Percentiles rank a stretch among this genome's conserved stretches.
Evolutionary conservation across 495 filamentous ascomycete species (phyloP).

Genomic region (Pyrenopolyporus hunteri): DNA sequence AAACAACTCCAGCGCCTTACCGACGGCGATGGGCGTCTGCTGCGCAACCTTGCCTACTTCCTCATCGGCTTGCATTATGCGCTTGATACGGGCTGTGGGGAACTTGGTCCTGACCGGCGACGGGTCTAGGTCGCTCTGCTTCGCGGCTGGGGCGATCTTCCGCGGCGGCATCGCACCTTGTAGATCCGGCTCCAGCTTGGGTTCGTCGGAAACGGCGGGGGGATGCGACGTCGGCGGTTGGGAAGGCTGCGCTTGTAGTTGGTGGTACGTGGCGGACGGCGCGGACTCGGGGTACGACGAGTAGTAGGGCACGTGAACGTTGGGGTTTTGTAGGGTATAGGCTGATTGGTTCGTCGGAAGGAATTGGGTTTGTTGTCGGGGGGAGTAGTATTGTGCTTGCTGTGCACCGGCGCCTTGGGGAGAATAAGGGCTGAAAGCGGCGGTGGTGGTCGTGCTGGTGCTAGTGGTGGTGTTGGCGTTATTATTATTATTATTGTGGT

Average conservation of each 20-base stretch:
- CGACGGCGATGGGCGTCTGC: conserved; percentile 91
- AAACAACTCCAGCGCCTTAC: conserved; percentile 95
- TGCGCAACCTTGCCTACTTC: conserved; percentile 99
- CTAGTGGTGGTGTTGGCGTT: too few species aligned
- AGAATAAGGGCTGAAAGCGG: conserved; percentile 30
- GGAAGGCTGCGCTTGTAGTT: conserved; percentile 25
- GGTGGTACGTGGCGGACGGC: conserved; percentile 17
- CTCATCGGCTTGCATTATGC: conserved; percentile 99
- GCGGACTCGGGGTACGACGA: conserved; percentile 31
- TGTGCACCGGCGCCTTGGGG: conserved; percentile 15
- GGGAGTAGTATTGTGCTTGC: conserved; percentile 26
- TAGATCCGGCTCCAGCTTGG: background rate
- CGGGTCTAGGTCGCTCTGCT: conserved; percentile 50
- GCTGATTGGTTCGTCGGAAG: conserved; percentile 11
- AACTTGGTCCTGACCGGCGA: conserved; percentile 93
- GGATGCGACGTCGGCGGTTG: conserved; percentile 32
- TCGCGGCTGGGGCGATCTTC: conserved; percentile 43
- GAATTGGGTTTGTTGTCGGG: conserved; percentile 28
- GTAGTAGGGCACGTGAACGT: conserved; percentile 23
- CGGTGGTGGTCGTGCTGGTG: too few species aligned
- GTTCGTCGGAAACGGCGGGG: conserved; percentile 46
- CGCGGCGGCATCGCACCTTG: conserved; percentile 52
- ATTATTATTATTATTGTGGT: too few species aligned
- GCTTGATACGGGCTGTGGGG: conserved; percentile 96
- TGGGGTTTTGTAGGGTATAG: conserved; percentile 27